phyloP scores from a whole-genome alignment of 164 flowering plant genomes.

The Annona squamosa region DNA sequence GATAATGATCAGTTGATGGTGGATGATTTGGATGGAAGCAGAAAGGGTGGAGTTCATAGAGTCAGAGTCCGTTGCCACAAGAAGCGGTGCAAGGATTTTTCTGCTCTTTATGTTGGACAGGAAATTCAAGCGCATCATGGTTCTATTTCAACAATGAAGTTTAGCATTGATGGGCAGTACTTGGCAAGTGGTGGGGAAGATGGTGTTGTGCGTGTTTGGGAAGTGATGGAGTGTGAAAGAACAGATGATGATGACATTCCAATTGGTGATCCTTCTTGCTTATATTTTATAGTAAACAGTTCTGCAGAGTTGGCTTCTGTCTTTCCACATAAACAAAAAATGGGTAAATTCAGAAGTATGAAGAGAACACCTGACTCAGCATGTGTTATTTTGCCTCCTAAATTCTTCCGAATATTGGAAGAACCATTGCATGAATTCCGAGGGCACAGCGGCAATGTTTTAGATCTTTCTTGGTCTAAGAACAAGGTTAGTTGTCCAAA shows the following conservation, averaged over 20 bases:
- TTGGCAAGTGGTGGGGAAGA: slow-evolving; percentile 94
- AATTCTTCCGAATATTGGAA: slow-evolving; percentile 66
- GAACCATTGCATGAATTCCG: slow-evolving; percentile 75
- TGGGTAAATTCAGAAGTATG: slow-evolving; percentile 27
- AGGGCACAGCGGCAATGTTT: slow-evolving; percentile 70
- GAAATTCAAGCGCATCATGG: slow-evolving; percentile 82
- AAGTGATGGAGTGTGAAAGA: slow-evolving; percentile 64
- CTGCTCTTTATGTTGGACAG: slow-evolving; percentile 69
- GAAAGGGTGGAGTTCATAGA: slow-evolving; percentile 29
- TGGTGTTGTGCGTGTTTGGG: slow-evolving; percentile 74
- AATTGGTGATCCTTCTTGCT: slow-evolving; percentile 57
- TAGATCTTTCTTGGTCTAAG: slow-evolving; percentile 92
- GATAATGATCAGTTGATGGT: slow-evolving; percentile 21
- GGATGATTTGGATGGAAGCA: slow-evolving; percentile 10
- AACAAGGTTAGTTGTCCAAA: slow-evolving; percentile 51
- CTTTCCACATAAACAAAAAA: slow-evolving; percentile 44
- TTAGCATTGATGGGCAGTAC: slow-evolving; percentile 81
- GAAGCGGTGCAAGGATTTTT: slow-evolving; percentile 67
- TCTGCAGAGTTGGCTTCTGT: slow-evolving; percentile 61
- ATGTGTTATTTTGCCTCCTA: slow-evolving; percentile 73
- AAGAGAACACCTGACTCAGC: slow-evolving; percentile 66
- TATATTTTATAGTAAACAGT: slow-evolving; percentile 66
- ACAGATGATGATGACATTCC: slow-evolving; percentile 45
- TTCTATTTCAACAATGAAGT: slow-evolving; percentile 77
- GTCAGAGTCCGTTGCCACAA: slow-evolving; percentile 50